These are phyloP conservation scores for Davidsoniella neocaledoniae DNA, from an alignment of 2,329 filamentous ascomycete genomes.

Conservation along the genomic window DNA sequence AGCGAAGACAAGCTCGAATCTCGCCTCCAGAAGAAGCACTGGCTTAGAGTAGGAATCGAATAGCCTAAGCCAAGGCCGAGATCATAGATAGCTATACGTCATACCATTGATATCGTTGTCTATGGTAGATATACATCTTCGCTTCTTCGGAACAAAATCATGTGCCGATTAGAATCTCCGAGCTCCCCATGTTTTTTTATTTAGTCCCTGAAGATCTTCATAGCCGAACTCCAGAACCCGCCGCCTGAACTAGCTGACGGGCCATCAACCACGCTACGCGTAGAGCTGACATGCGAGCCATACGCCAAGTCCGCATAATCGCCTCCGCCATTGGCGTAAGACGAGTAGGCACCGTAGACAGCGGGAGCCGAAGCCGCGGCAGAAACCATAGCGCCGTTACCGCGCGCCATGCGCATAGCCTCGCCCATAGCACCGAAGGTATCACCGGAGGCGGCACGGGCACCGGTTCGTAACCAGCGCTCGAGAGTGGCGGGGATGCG, in stretches of 20 bases:
- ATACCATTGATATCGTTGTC: too few relatives aligned
- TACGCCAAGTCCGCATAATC: neutral
- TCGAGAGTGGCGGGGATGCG: slow-evolving; percentile 50
- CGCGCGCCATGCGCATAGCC: slow-evolving; percentile 34
- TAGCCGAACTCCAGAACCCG: slow-evolving; percentile 6
- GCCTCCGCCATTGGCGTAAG: neutral
- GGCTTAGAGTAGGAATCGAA: too few relatives aligned
- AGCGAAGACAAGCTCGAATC: too few relatives aligned
- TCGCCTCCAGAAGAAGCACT: too few relatives aligned
- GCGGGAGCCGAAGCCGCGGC: slow-evolving; percentile 4
- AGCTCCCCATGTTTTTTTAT: neutral
- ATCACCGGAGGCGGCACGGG: slow-evolving; percentile 30
- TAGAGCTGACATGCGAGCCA: neutral
- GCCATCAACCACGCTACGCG: slow-evolving; percentile 5
- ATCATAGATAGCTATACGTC: too few relatives aligned
- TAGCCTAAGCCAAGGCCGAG: too few relatives aligned
- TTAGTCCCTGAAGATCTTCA: slow-evolving; percentile 9
- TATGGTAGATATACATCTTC: too few relatives aligned
- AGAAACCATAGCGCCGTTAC: slow-evolving; percentile 16
- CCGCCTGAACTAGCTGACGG: neutral
- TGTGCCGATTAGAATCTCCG: neutral
- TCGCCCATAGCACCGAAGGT: slow-evolving; percentile 35
- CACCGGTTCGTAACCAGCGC: slow-evolving; percentile 38
- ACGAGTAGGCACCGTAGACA: neutral
- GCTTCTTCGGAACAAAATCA: too few relatives aligned